phyloP scores from a whole-genome alignment of 805 yeast genomes.

The Saturnispora serradocipensis region DNA sequence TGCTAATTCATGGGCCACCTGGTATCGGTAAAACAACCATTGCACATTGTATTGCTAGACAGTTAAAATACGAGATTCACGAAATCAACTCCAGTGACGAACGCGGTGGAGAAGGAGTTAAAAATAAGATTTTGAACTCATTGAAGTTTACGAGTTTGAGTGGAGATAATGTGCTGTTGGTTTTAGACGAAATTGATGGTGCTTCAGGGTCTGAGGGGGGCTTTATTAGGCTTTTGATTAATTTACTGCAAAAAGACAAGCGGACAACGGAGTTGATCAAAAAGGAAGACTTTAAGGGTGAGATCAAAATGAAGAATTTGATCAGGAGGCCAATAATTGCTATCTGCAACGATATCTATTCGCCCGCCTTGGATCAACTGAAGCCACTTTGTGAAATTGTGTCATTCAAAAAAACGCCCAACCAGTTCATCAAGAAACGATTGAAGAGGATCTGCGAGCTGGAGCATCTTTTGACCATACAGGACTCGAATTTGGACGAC shows the following conservation, averaged over 20 bases:
- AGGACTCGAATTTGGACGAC: constrained; percentile 47
- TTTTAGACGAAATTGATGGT: constrained; percentile 88
- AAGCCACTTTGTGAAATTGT: constrained; percentile 68
- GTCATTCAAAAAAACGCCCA: constrained; percentile 51
- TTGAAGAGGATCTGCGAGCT: constrained; percentile 41
- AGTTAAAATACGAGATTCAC: constrained; percentile 67
- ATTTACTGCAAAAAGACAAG: constrained; percentile 49
- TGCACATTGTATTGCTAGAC: constrained; percentile 75
- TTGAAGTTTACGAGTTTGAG: constrained; percentile 56
- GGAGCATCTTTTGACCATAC: constrained; percentile 42
- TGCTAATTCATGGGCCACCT: constrained; percentile 84
- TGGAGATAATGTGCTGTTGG: constrained; percentile 69
- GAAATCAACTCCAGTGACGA: constrained; percentile 87
- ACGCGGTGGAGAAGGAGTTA: constrained; percentile 46
- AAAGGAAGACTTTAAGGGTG: constrained; percentile 13
- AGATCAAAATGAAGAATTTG: constrained; percentile 20
- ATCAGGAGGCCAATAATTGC: constrained; percentile 82
- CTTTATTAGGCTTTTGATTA: constrained; percentile 48
- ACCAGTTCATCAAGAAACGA: constrained; percentile 36
- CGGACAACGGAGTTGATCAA: constrained; percentile 35
- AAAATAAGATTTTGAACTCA: constrained; percentile 50
- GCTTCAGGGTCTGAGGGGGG: constrained; percentile 47
- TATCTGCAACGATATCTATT: constrained; percentile 80
- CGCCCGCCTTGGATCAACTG: constrained; percentile 63
- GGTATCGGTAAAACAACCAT: constrained; percentile 91